Conservation (phyloP, 108 stramenopile species). For the Pseudonitzschia pungens region DNA sequence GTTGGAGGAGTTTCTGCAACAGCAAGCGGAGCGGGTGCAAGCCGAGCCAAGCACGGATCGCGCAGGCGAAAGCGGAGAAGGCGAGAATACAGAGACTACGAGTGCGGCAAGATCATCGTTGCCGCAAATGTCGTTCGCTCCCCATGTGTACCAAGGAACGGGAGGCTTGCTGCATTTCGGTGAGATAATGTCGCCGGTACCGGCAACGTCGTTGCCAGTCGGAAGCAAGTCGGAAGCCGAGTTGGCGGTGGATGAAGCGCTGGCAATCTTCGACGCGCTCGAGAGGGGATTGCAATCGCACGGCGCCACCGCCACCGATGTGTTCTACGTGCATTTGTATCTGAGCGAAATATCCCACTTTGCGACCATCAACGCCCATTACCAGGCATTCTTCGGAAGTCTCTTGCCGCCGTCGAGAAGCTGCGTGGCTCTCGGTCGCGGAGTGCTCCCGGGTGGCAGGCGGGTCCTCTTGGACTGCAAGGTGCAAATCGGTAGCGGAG, state of each 20-base stretch:
- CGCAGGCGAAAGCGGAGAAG: neutral
- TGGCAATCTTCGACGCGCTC: conserved; percentile 49
- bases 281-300: conserved; percentile 33
- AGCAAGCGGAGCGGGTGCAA: neutral
- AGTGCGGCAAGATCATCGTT: neutral
- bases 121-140: conserved; percentile 23
- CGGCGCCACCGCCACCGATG: conserved; percentile 68
- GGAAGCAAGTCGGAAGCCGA: conserved; percentile 49
- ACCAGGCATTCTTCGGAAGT: conserved; percentile 77
- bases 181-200: conserved; percentile 60
- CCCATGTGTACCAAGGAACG: conserved; percentile 46
- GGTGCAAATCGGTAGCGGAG: conserved; percentile 70
- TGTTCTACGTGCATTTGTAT: conserved; percentile 92
- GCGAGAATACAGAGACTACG: neutral
- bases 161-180: conserved; percentile 75
- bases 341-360: conserved; percentile 91
- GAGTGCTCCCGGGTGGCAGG: conserved; percentile 67
- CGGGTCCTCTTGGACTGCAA: conserved; percentile 82
- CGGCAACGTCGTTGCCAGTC: conserved; percentile 30
- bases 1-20: neutral
- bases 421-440: conserved; percentile 77
- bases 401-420: conserved; percentile 78
- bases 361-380: conserved; percentile 83
- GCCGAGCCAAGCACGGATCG: neutral
- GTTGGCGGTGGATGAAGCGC: conserved; percentile 59